Evolutionary conservation across 106 monocot genomes (phyloP), one percentile per base, ranked within the genome.

Genomic region (Acanthochlamys bracteata): DNA sequence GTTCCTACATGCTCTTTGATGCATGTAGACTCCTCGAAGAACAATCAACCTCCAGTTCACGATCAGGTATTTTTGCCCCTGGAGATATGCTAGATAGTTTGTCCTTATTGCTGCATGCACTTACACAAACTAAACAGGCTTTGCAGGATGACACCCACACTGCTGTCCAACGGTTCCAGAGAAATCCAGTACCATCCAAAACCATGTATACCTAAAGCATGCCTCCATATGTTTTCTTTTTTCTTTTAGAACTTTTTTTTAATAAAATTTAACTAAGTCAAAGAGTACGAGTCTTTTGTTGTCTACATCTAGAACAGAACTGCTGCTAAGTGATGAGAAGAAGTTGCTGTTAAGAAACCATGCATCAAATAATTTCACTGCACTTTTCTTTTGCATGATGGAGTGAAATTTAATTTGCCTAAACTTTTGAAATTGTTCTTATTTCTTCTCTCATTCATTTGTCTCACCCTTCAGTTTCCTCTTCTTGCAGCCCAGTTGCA

Each of bases 141-240:
- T 42, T 70, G 69, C 66, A 89, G 89, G 79, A 61, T 67, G 75
- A 59, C 61, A 47, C 59, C 56, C 75, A 20, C 53, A 40, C 7
- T 66, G 57, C 67, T 53, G 61, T 54, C 14, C 59, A 41, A 20
- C 55, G 51, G 61, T 61, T 43, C 23, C 64, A 63, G 27, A 77
- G 45, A 33, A 68, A 20, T 61, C 75, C 62, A 23, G 42, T 39
- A 53, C 64, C 60, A 64, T 24, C 39, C 59, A 55, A 22, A 45
- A 60, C 71, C 71, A 26, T 54, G 93, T 89, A 89, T 19, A 11
- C 74, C 68, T 68, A 13, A 20, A 16, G 40, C 25, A 43, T 4
- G 11, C 21, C 33, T 33, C 1, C 33, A 33, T 57, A 57, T 55
- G 20, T 24, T 16, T 77, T 63, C 16, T 15, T 42, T 66, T 42